These are phyloP conservation scores for Nicotiana paniculata DNA, from an alignment of 257 asterid genomes.

Conservation along the genomic window DNA sequence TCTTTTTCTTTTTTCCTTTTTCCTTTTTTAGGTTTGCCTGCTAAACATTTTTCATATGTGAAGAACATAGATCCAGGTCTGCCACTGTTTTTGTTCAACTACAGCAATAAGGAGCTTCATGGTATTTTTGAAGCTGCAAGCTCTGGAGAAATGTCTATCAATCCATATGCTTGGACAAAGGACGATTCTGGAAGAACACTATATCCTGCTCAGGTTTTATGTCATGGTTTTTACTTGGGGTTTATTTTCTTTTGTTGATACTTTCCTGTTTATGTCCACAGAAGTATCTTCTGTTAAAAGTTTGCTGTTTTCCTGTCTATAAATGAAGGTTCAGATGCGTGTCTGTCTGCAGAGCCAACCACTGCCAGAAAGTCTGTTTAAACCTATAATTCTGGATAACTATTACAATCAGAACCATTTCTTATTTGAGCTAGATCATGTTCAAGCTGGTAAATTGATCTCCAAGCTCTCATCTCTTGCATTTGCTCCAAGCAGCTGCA, in stretches of 20 bases:
- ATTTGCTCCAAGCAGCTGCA: constrained; percentile 29
- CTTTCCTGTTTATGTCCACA: not conserved
- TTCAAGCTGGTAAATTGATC: constrained; percentile 55
- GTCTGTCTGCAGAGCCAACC: constrained; percentile 45
- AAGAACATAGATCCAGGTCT: constrained; percentile 68
- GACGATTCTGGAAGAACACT: constrained; percentile 60
- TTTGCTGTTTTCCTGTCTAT: constrained; percentile 13
- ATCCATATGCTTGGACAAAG: constrained; percentile 78
- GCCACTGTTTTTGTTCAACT: constrained; percentile 76
- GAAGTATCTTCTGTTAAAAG: not conserved
- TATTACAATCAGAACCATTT: constrained; percentile 48
- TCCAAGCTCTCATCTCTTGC: constrained; percentile 44
- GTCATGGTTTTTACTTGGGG: constrained; percentile 9
- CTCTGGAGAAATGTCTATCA: constrained; percentile 52
- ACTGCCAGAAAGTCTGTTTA: constrained; percentile 47
- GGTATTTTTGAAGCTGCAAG: constrained; percentile 86
- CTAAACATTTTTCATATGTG: constrained; percentile 49
- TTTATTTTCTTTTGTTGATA: not conserved
- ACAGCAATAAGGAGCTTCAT: constrained; percentile 48
- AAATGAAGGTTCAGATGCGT: constrained; percentile 54
- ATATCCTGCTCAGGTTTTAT: constrained; percentile 78
- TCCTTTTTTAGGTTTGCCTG: constrained; percentile 58
- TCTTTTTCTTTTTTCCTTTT: not conserved
- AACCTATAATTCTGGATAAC: constrained; percentile 63
- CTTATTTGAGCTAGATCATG: constrained; percentile 84